Conservation (phyloP, 1,139 yeast genomes). For the Yamadazyma oceani region DNA sequence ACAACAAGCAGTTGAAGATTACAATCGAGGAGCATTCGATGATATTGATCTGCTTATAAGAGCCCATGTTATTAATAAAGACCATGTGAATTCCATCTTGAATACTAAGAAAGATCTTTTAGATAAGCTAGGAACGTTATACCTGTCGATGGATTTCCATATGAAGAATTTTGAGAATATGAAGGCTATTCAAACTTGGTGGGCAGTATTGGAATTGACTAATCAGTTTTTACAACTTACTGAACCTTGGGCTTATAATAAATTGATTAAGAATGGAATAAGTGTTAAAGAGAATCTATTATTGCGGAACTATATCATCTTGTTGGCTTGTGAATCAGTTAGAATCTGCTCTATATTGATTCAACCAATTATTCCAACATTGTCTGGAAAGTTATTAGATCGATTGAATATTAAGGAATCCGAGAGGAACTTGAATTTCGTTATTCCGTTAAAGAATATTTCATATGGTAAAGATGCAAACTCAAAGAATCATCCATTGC, state of each 20-base stretch:
- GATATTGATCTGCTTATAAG: conserved; percentile 26
- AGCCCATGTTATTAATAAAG: conserved; percentile 12
- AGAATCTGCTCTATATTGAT: conserved; percentile 68
- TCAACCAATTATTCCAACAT: conserved; percentile 70
- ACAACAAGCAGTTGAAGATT: conserved; percentile 37
- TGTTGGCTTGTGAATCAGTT: conserved; percentile 66
- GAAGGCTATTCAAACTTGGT: conserved; percentile 60
- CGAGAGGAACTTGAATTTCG: conserved; percentile 41
- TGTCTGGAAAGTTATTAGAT: conserved; percentile 59
- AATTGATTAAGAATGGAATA: conserved; percentile 30
- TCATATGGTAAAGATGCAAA: conserved; percentile 46
- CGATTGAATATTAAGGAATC: conserved; percentile 35
- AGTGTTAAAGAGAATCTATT: conserved; percentile 19
- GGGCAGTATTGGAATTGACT: conserved; percentile 60
- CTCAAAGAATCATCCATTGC: conserved; percentile 15
- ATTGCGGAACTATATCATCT: conserved; percentile 54
- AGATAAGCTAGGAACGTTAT: conserved; percentile 20
- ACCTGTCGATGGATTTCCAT: conserved; percentile 36
- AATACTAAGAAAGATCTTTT: conserved; percentile 20
- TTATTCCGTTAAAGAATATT: conserved; percentile 43
- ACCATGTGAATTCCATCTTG: conserved; percentile 20
- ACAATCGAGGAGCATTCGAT: conserved; percentile 21
- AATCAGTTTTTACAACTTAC: conserved; percentile 61
- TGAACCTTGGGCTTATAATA: conserved; percentile 58
- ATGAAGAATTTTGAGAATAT: conserved; percentile 55